Conservation (phyloP, 1,284 basidiomycete genomes). For the Pterulicium gracile region DNA sequence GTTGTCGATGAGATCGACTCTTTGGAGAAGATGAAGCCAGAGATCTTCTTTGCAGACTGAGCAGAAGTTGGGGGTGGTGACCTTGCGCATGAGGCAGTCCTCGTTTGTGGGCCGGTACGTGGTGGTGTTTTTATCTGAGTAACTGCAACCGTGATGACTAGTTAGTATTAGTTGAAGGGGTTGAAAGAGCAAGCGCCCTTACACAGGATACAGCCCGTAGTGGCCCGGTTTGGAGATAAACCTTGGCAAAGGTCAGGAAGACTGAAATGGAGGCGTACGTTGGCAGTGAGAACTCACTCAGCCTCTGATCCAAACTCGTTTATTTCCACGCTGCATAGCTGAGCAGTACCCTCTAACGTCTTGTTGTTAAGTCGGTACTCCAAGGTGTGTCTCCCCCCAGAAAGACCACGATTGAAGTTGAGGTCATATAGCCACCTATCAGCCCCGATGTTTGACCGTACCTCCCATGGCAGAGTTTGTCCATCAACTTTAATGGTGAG, state of each 20-base stretch:
- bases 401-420: conserved; percentile 25
- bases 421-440: conserved; percentile 72
- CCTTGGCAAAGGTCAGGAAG: conserved; percentile 35
- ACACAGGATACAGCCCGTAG: conserved; percentile 73
- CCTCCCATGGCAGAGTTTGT: conserved; percentile 44
- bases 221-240: conserved; percentile 50
- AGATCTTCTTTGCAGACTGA: conserved; percentile 65
- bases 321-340: conserved; percentile 68
- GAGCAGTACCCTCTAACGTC: conserved; percentile 45
- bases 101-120: conserved; percentile 73
- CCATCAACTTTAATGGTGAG: conserved; percentile 55
- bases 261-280: no score
- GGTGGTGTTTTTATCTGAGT: conserved; percentile 49
- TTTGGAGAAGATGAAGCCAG: conserved; percentile 51
- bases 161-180: conserved; percentile 5
- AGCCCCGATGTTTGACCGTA: conserved; percentile 41
- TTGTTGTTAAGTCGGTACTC: conserved; percentile 44
- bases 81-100: conserved; percentile 75
- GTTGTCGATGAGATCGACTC: conserved; percentile 51
- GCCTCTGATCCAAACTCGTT: conserved; percentile 61
- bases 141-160: no score
- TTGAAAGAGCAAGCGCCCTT: no score
- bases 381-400: conserved; percentile 41
- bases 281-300: conserved; percentile 39
- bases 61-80: conserved; percentile 66